These are phyloP conservation scores for Fusarium sarcochroum DNA, from an alignment of 2,329 filamentous ascomycete species.

Conservation along the genomic window DNA sequence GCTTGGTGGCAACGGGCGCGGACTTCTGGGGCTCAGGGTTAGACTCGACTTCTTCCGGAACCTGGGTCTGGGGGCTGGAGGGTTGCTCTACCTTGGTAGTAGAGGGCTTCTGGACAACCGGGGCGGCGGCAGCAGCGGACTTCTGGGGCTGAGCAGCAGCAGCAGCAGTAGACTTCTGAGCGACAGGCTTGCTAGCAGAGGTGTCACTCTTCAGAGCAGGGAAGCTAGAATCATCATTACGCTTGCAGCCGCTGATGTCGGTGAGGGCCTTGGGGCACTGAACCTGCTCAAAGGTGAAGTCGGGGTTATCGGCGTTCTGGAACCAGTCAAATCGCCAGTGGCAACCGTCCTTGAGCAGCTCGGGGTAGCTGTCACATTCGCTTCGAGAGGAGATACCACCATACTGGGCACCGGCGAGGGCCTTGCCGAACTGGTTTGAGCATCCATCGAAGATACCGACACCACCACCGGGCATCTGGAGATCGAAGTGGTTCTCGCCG, in stretches of 20 bases:
- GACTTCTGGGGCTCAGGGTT: conserved; percentile 16
- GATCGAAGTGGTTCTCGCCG: conserved; percentile 70
- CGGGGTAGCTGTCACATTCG: conserved; percentile 68
- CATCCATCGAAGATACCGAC: conserved; percentile 69
- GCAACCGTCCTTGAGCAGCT: conserved; percentile 68
- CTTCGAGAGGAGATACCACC: conserved; percentile 67
- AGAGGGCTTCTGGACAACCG: conserved; percentile 29
- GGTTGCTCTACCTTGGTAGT: conserved; percentile 20
- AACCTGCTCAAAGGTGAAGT: conserved; percentile 68
- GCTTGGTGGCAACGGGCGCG: conserved; percentile 19
- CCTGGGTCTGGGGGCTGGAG: conserved; percentile 5
- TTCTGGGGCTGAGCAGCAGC: conserved; percentile 23
- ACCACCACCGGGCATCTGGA: conserved; percentile 69
- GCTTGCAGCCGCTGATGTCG: conserved; percentile 55
- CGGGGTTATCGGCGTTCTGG: conserved; percentile 69
- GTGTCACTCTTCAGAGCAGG: conserved; percentile 42
- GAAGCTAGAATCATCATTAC: conserved; percentile 51
- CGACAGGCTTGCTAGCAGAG: conserved; percentile 18
- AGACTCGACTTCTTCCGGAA: conserved; percentile 1
- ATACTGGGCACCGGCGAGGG: conserved; percentile 67
- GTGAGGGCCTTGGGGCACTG: conserved; percentile 66
- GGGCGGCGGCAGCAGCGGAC: conserved; percentile 19
- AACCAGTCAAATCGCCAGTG: conserved; percentile 77
- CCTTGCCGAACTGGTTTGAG: conserved; percentile 59
- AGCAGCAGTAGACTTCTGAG: conserved; percentile 7